Base-by-base conservation (phyloP, 768 basidiomycete genomes). In the Pisolithus sp. region DNA sequence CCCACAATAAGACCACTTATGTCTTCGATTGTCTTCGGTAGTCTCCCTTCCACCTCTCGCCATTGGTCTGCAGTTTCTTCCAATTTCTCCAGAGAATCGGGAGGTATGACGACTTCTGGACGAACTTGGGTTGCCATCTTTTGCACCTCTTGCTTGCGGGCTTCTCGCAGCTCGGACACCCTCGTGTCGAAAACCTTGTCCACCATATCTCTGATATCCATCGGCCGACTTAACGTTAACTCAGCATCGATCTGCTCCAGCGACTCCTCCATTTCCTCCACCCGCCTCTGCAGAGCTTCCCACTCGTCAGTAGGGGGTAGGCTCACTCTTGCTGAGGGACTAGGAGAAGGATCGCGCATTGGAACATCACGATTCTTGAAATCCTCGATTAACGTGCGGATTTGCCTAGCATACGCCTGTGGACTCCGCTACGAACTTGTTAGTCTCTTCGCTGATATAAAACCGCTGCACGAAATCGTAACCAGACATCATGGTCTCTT, bases 201-300 rank as follows among this genome's bases (percentile, higher is more conserved):
- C 4, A 66, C 53, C 36, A 62, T 61, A 24, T 49, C 40, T 26
- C 44, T 46, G 12, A 59, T 49, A 18, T 68, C 54, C 26, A 40
- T 46, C 31, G 18, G 60, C 41, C 45, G 64, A 38, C 50, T 54
- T 26, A 69, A 54, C n/a, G 68, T 64, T 17, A 69, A 52, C 30
- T 64, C 62, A 5, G 68, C 57, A 8, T 59, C 64, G 7, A 61
- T 53, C 48, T 68, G 64, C n/a, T 68, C 66, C 7, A 69, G 50
- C n/a, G 58, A 59, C 31, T 66, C 59, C 46, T 63, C 66, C 15
- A 68, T 54, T 23, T 62, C 50, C 28, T 30, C 58, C 12, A 69
- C 20, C 24, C 48, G 60, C 43, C 10, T 50, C 48, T 34, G 57
- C 45, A 68, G 44, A 5, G 53, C 13, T 43, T 38, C 28, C 23